Conservation (phyloP, 495 filamentous ascomycete genomes). For the Saxophila tyrrhenica region DNA sequence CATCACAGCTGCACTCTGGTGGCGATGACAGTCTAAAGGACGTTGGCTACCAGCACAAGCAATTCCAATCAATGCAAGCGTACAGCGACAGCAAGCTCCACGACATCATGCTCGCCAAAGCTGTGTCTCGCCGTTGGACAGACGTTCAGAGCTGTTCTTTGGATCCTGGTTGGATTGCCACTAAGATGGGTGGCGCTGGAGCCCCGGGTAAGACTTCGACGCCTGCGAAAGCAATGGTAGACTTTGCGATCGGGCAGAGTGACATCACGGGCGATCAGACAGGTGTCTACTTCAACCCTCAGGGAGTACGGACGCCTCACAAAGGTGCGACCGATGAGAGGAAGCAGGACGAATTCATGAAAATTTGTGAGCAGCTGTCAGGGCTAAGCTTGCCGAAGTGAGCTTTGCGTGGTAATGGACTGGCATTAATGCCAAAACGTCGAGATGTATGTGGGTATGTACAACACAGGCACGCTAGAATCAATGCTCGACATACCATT, state of each 20-base stretch:
- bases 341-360: conserved; percentile 20
- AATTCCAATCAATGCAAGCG: conserved; percentile 11
- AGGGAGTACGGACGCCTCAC: conserved; percentile 6
- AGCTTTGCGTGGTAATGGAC: no score
- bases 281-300: conserved; percentile 5
- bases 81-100: conserved; percentile 46
- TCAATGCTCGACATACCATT: no score
- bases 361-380: conserved; percentile 11
- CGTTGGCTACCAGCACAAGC: conserved; percentile 23
- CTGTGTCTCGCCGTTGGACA: conserved; percentile 39
- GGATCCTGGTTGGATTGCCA: conserved; percentile 54
- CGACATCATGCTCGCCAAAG: conserved; percentile 43
- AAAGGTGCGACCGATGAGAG: neutral
- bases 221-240: conserved; percentile 36
- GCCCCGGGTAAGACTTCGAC: conserved; percentile 38
- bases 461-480: no score
- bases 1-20: conserved; percentile 38
- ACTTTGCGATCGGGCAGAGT: conserved; percentile 34
- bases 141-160: conserved; percentile 40
- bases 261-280: conserved; percentile 3
- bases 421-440: no score
- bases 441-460: no score
- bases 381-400: conserved; percentile 9
- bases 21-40: conserved; percentile 37
- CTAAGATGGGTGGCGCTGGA: conserved; percentile 46